phyloP scores from a whole-genome alignment of 1,139 yeast species.

The Geotrichum citri-aurantii region DNA sequence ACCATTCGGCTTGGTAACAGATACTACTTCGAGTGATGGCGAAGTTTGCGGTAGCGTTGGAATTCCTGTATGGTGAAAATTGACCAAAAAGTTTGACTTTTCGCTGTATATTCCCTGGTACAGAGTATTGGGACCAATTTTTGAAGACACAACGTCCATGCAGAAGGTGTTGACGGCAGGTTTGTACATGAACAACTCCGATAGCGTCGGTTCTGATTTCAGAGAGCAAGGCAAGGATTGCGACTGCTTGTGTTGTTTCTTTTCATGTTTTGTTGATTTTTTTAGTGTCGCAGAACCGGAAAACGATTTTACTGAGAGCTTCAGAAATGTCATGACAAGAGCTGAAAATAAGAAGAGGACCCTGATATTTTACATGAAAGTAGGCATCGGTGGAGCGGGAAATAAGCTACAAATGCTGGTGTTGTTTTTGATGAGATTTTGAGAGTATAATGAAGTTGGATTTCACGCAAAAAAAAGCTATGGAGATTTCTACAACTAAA shows the following conservation, averaged over 20 bases:
- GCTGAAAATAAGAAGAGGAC: neutral
- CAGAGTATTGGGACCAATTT: neutral
- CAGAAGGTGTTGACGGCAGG: slow-evolving; percentile 1
- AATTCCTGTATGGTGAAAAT: neutral
- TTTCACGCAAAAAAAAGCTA: too few relatives aligned
- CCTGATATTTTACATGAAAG: neutral
- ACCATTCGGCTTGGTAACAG: neutral
- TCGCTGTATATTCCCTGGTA: slow-evolving; percentile 10
- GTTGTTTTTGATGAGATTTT: neutral
- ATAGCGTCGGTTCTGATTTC: neutral
- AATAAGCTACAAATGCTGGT: neutral
- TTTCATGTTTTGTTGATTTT: neutral
- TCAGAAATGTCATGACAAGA: neutral
- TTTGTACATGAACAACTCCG: slow-evolving; percentile 1
- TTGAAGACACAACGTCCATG: neutral
- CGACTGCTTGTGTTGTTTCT: neutral
- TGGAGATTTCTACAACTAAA: too few relatives aligned
- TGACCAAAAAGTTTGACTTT: slow-evolving; percentile 5
- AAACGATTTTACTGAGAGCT: neutral
- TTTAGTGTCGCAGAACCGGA: neutral
- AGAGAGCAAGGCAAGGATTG: neutral
- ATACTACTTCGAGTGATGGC: neutral
- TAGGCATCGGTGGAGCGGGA: too few relatives aligned
- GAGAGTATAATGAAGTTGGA: too few relatives aligned
- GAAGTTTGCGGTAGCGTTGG: slow-evolving; percentile 1